Conservation (phyloP, 164 flowering plant species). For the Warburgia ugandensis region DNA sequence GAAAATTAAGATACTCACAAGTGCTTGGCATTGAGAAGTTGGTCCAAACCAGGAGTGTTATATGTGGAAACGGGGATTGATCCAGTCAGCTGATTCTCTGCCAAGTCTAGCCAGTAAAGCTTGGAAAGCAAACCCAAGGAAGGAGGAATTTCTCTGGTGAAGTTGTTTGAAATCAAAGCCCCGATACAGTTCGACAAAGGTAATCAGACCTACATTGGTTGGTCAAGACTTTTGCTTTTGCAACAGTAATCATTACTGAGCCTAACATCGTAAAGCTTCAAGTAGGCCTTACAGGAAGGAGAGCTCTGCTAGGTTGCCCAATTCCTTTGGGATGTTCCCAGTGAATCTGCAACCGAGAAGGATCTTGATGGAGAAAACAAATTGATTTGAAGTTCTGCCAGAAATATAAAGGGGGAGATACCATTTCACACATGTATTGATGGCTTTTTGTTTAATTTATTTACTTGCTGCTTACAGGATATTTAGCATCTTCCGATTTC, state of each 20-base stretch:
- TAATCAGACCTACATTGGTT: not conserved
- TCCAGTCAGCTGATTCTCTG: constrained; percentile 81
- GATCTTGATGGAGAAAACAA: constrained; percentile 38
- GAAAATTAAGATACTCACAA: constrained; percentile 37
- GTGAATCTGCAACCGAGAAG: constrained; percentile 78
- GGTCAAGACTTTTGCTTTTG: not conserved
- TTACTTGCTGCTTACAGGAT: constrained; percentile 86
- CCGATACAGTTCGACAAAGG: constrained; percentile 24
- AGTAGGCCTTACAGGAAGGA: constrained; percentile 61
- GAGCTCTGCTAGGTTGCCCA: constrained; percentile 62
- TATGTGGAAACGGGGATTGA: constrained; percentile 59
- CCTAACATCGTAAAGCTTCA: not conserved
- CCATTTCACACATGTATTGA: too few species aligned
- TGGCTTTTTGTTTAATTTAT: too few species aligned
- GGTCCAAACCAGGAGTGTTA: constrained; percentile 64
- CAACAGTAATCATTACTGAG: not conserved
- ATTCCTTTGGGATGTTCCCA: constrained; percentile 65
- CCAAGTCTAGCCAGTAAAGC: constrained; percentile 85
- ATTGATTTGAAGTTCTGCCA: not conserved
- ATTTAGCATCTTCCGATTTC: constrained; percentile 50
- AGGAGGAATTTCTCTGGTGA: constrained; percentile 65
- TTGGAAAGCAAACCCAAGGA: constrained; percentile 70
- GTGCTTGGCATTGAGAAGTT: constrained; percentile 66
- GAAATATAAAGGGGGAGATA: not conserved
- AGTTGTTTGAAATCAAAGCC: constrained; percentile 83